A percentile compares a stretch with the other conserved stretches of the same genome.
These are phyloP conservation scores for Apiotrichum montevideense DNA, from an alignment of 1,284 basidiomycete species.

Conservation along the genomic window DNA sequence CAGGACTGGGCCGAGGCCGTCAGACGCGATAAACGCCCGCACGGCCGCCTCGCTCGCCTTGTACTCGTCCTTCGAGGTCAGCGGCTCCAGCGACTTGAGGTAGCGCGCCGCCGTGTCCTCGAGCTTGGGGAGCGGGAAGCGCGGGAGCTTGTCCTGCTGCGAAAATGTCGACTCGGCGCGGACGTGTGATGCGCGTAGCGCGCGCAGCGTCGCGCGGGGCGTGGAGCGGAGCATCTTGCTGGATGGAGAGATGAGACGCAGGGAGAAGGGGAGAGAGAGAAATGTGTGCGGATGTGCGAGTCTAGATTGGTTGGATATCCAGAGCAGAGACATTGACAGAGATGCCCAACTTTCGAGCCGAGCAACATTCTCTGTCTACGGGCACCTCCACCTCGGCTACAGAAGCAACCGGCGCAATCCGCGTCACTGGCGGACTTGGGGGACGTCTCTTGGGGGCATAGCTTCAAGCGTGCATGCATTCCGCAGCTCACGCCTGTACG, in stretches of 20 bases:
- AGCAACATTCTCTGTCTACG: too few relatives aligned
- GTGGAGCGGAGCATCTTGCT: not conserved
- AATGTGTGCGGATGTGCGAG: too few relatives aligned
- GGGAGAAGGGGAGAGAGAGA: too few relatives aligned
- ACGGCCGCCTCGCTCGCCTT: constrained; percentile 4
- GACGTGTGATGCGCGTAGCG: not conserved
- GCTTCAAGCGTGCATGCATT: too few relatives aligned
- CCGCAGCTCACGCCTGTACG: too few relatives aligned
- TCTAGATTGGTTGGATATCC: too few relatives aligned
- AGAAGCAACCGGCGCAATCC: too few relatives aligned
- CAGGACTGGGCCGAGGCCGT: constrained; percentile 8
- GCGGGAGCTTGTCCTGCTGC: constrained; percentile 8
- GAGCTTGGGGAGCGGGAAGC: constrained; percentile 9
- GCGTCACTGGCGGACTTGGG: too few relatives aligned
- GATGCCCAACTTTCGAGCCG: too few relatives aligned
- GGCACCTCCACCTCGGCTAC: too few relatives aligned
- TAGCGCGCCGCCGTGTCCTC: constrained; percentile 11
- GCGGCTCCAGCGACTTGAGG: constrained; percentile 8
- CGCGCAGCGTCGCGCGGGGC: not conserved
- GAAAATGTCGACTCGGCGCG: constrained; percentile 6
- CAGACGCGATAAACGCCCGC: not conserved
- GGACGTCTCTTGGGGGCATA: too few relatives aligned
- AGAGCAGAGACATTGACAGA: too few relatives aligned
- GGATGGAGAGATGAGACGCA: not conserved
- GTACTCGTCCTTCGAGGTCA: constrained; percentile 2